phyloP scores from a whole-genome alignment of 2,329 filamentous ascomycete genomes.

The Cercospora sp. region DNA sequence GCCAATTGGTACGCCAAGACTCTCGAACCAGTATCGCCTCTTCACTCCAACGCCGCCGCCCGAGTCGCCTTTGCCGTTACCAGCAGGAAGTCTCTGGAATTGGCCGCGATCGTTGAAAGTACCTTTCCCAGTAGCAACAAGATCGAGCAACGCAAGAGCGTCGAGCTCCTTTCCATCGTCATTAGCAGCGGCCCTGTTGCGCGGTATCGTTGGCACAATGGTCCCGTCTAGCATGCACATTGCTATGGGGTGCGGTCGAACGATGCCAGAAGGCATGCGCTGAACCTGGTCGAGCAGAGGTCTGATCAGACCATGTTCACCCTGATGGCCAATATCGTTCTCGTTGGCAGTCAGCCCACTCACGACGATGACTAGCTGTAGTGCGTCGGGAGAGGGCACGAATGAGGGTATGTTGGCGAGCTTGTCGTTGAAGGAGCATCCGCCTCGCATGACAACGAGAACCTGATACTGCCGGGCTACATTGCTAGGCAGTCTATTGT shows the following conservation, averaged over 20 bases:
- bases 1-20: conserved; percentile 73
- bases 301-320: conserved; percentile 48
- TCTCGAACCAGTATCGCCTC: conserved; percentile 76
- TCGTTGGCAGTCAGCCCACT: conserved; percentile 54
- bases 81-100: conserved; percentile 6
- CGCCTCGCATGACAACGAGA: conserved; percentile 77
- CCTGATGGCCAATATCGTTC: neutral
- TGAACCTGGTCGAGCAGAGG: conserved; percentile 78
- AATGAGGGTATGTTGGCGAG: conserved; percentile 80
- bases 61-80: neutral
- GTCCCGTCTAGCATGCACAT: conserved; percentile 77
- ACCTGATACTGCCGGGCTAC: conserved; percentile 65
- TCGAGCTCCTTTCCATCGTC: conserved; percentile 5
- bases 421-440: conserved; percentile 82
- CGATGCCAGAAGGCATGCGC: conserved; percentile 66
- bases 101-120: neutral
- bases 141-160: neutral
- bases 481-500: conserved; percentile 51
- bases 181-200: neutral
- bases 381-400: conserved; percentile 48
- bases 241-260: conserved; percentile 70
- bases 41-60: conserved; percentile 67
- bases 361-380: conserved; percentile 82
- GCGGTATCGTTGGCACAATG: conserved; percentile 25
- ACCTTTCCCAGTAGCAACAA: neutral